Base-by-base conservation (phyloP, 805 yeast species). In the Cyberlindnera mrakii region DNA sequence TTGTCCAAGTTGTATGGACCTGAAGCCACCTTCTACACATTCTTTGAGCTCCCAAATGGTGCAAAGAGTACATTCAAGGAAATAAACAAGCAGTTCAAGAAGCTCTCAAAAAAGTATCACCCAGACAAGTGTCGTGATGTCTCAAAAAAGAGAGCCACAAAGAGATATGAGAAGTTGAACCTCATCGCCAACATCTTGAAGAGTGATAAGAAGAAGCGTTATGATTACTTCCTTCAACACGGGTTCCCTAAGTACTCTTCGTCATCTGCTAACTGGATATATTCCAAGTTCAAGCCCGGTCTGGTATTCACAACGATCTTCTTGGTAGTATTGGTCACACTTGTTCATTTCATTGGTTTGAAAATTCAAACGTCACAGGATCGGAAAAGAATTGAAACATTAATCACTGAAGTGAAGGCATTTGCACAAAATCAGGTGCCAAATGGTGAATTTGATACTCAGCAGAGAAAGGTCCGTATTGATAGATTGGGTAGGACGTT, bases 231-330 rank as follows among this genome's bases (percentile, higher is more conserved):
- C 64, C 68, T 85, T 42, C 70, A 76, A 35, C 75, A 78, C 52
- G 97, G 98, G 7, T 91, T 93, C 65, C 98, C 99, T 6, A 71
- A 73, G 48, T 87, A 85, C 75, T 79, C 80, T 45, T 86, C 47
- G 0, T 10, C 35, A n/a, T 19, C 31, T n/a, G 40, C 46, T 2
- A 49, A 80, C 14, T 72, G 79, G 17, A 86, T 84, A 68, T 70
- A 70, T 49, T 77, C 83, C 60, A 59, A 77, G 57, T 88, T 71
- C 72, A 75, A 82, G 55, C 96, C 89, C 18, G 82, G 83, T 33
- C 58, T 75, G 29, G 51, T 72, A 10, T 59, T 78, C 39, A 76
- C 85, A 0, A 33, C 80, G 2, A 51, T 66, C 3, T 67, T 83
- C 30, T 56, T 86, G 25, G 76, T 68, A 42, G 30, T 77, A 1